Evolutionary conservation across 1,284 basidiomycete species (phyloP).

Genomic region (Leccinum variabile): DNA sequence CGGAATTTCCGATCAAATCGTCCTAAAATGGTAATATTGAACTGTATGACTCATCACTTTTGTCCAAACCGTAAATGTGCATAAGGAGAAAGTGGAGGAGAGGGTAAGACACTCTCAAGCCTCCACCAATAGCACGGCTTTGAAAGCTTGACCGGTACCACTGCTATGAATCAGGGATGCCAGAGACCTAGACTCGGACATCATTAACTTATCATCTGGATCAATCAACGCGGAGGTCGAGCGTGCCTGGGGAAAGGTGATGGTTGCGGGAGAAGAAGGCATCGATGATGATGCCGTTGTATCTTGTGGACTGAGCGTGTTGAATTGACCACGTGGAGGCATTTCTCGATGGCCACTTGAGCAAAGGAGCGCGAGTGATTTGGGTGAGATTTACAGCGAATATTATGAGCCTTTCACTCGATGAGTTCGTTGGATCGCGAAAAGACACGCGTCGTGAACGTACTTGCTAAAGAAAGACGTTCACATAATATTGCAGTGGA

Average conservation of each 20-base stretch:
- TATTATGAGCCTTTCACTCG: neutral
- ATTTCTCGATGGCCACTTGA: slow-evolving; percentile 14
- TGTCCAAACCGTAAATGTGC: no score
- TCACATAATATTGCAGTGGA: slow-evolving; percentile 12
- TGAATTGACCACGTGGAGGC: slow-evolving; percentile 32
- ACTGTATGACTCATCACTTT: no score
- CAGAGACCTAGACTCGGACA: no score
- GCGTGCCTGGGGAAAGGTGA: slow-evolving; percentile 31
- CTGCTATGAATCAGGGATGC: no score
- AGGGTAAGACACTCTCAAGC: no score
- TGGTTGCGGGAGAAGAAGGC: slow-evolving; percentile 29
- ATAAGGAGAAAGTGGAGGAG: no score
- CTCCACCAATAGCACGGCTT: no score
- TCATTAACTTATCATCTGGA: no score
- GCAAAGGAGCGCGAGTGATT: slow-evolving; percentile 11
- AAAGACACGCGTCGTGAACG: slow-evolving; percentile 14
- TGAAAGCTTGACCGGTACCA: no score
- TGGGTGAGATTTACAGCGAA: slow-evolving; percentile 3
- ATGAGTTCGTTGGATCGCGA: neutral
- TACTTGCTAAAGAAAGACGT: slow-evolving; percentile 8
- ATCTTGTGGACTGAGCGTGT: slow-evolving; percentile 35
- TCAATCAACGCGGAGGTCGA: slow-evolving; percentile 26
- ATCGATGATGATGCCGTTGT: slow-evolving; percentile 16
- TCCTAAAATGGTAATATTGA: no score
- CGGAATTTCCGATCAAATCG: no score